phyloP scores from a whole-genome alignment of 352 stramenopile species.

The Globisporangium takayamanum region DNA sequence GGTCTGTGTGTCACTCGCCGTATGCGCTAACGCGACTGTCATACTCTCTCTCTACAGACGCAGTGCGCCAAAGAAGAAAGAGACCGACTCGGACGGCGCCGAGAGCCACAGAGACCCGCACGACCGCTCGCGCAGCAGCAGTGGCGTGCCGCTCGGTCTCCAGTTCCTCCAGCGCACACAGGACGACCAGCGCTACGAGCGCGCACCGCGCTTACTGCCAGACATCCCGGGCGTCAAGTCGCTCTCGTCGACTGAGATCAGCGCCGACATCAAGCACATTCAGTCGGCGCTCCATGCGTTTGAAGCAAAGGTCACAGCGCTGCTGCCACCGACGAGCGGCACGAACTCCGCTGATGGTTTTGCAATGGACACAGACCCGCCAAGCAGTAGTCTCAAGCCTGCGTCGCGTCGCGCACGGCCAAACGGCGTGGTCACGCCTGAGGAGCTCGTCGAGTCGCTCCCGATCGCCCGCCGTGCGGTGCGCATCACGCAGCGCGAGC shows the following conservation, averaged over 20 bases:
- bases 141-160: constrained; percentile 16
- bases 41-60: constrained; percentile 20
- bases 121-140: constrained; percentile 12
- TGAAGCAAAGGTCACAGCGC: constrained; percentile 23
- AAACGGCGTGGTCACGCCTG: constrained; percentile 48
- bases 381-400: background rate
- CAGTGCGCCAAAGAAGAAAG: constrained; percentile 44
- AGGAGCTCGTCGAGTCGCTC: constrained; percentile 70
- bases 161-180: constrained; percentile 27
- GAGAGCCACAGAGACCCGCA: constrained; percentile 12
- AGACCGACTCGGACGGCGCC: constrained; percentile 20
- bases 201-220: constrained; percentile 38
- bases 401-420: constrained; percentile 16
- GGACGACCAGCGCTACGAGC: constrained; percentile 36
- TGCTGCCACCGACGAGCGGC: constrained; percentile 11
- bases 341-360: background rate
- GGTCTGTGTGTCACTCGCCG: constrained; percentile 3
- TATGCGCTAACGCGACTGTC: background rate
- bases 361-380: background rate
- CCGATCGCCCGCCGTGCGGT: constrained; percentile 58
- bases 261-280: constrained; percentile 53
- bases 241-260: constrained; percentile 40
- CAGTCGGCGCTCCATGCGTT: constrained; percentile 40
- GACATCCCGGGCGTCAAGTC: constrained; percentile 51
- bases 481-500: constrained; percentile 67